Conservation (phyloP, 2,329 filamentous ascomycete genomes). For the Pseudocercospora fuligena region DNA sequence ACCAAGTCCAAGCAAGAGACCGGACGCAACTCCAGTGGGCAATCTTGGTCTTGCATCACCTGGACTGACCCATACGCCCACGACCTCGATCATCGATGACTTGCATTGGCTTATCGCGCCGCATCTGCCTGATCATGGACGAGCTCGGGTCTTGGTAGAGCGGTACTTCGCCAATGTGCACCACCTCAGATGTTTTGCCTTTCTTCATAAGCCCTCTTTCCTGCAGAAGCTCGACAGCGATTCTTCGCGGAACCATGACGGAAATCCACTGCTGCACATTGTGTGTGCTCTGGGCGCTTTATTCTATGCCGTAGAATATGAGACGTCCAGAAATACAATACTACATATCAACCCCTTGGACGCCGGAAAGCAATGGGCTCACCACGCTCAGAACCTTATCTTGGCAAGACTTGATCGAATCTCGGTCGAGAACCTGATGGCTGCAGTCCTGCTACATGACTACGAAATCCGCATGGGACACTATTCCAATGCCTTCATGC, state of each 20-base stretch:
- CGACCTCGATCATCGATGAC: constrained; percentile 22
- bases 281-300: constrained; percentile 32
- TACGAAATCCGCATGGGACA: constrained; percentile 34
- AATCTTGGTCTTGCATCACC: constrained; percentile 26
- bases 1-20: constrained; percentile 19
- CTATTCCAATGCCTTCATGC: constrained; percentile 34
- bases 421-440: constrained; percentile 33
- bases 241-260: constrained; percentile 28
- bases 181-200: constrained; percentile 33
- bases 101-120: constrained; percentile 25
- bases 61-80: constrained; percentile 9
- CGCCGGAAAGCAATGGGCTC: constrained; percentile 33
- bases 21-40: constrained; percentile 24
- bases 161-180: constrained; percentile 34
- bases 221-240: constrained; percentile 31
- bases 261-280: constrained; percentile 30
- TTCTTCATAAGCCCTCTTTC: constrained; percentile 34
- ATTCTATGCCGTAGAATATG: constrained; percentile 31
- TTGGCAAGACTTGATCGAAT: constrained; percentile 32
- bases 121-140: constrained; percentile 27
- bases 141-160: constrained; percentile 30
- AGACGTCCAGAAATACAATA: constrained; percentile 16
- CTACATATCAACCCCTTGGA: constrained; percentile 29
- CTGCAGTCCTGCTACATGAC: constrained; percentile 32
- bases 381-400: constrained; percentile 30